Evolutionary conservation across 1,284 basidiomycete genomes (phyloP), one percentile per base, ranked within the genome.

Genomic region (Tremellales sp.): DNA sequence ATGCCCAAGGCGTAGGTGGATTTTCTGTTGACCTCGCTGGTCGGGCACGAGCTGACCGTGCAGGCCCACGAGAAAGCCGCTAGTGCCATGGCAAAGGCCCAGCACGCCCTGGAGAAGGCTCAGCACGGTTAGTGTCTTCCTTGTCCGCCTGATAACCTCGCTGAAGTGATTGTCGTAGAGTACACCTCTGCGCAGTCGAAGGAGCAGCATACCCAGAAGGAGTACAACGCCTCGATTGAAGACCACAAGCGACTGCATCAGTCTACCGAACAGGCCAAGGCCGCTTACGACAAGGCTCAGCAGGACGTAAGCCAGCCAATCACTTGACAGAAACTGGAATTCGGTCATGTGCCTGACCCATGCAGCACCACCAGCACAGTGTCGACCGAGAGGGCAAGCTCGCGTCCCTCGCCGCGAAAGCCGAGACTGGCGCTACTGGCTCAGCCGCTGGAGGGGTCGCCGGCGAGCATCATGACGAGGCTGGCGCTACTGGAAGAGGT

Each of bases 31-130:
- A 13, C 36, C n/a, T 13, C 2, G n/a, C 19, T 17, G 23, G 15
- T 22, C 40, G 11, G 7, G 22, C 22, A 21, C 26, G 19, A 26
- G 35, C 23, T 17, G 31, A 19, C 23, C 3, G 11, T 41, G 45
- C 31, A 67, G 60, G 52, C 52, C 26, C 57, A 65, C 45, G 63
- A 67, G 43, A 69, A 69, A 52, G 63, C 62, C n/a, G 53, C 51
- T 26, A 64, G 67, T 50, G 45, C 44, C 1, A 63, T 67, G 54
- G 53, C 62, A 24, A 69, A 70, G 58, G 52, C 64, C 17, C 53
- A 54, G 4, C 43, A 46, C 15, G 61, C 66, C 24, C 52, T 70
- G 15, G 58, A 54, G 55, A 65, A 70, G 48, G 51, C 65, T 17
- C 52, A 52, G 26, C 51, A 59, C 17, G 60, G 67, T 67, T 42